Conservation (phyloP, 2,329 filamentous ascomycete species). For the Exserohilum turcica region DNA sequence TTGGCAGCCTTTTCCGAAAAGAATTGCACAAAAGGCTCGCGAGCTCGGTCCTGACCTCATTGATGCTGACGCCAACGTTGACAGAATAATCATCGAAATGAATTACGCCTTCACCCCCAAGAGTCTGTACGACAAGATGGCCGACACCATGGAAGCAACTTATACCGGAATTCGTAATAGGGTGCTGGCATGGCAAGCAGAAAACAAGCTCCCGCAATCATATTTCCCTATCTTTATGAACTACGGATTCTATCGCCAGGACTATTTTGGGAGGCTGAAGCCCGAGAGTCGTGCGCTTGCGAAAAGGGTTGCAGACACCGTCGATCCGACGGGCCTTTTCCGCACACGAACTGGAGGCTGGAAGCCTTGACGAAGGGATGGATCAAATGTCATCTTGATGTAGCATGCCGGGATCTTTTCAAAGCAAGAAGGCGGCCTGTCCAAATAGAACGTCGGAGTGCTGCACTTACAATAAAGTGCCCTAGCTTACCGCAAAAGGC, state of each 20-base stretch:
- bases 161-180: slow-evolving; percentile 48
- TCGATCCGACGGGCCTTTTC: slow-evolving; percentile 52
- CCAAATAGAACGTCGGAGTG: too few relatives aligned
- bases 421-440: too few relatives aligned
- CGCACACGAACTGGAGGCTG: slow-evolving; percentile 51
- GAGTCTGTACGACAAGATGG: slow-evolving; percentile 47
- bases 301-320: slow-evolving; percentile 43
- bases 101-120: slow-evolving; percentile 49
- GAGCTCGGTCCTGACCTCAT: slow-evolving; percentile 43
- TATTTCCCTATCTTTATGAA: slow-evolving; percentile 57
- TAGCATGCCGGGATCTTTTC: not conserved
- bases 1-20: slow-evolving; percentile 43
- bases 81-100: slow-evolving; percentile 54
- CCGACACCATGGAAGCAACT: slow-evolving; percentile 47
- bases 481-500: too few relatives aligned
- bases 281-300: slow-evolving; percentile 42
- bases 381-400: not conserved
- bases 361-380: slow-evolving; percentile 33
- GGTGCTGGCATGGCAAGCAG: slow-evolving; percentile 44
- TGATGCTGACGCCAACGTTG: slow-evolving; percentile 47
- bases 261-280: slow-evolving; percentile 52
- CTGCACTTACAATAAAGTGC: too few relatives aligned
- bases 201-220: slow-evolving; percentile 49
- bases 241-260: slow-evolving; percentile 53
- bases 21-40: slow-evolving; percentile 31